These are phyloP conservation scores for Acacia crassicarpa DNA, from an alignment of 306 rosid species.

Conservation along the genomic window DNA sequence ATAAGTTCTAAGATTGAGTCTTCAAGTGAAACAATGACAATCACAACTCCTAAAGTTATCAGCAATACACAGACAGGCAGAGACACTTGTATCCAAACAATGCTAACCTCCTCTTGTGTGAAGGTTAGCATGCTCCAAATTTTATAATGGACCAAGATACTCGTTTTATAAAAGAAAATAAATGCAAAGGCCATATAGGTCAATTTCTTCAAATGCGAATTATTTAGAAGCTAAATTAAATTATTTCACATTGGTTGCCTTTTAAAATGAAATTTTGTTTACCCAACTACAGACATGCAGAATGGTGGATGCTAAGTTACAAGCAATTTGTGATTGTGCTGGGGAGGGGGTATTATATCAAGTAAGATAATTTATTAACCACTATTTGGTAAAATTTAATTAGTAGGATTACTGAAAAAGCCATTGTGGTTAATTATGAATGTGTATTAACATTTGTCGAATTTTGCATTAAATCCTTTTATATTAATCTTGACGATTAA, in stretches of 20 bases:
- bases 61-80: not conserved
- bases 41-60: not conserved
- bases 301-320: not conserved
- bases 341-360: not conserved
- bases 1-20: not conserved
- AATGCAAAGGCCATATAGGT: not conserved
- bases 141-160: not conserved
- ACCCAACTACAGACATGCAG: not conserved
- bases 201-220: not conserved
- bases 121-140: not conserved
- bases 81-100: not conserved
- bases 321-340: not conserved
- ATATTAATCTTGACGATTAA: not conserved
- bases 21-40: conserved; percentile 24
- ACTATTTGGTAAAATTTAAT: not conserved
- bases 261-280: not conserved
- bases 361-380: not conserved
- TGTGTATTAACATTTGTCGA: not conserved
- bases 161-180: not conserved
- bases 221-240: not conserved
- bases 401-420: not conserved
- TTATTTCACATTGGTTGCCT: not conserved
- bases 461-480: not conserved
- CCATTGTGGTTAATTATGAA: not conserved
- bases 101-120: not conserved